Conservation (phyloP, 805 yeast species). For the Candida yuanshanica region DNA sequence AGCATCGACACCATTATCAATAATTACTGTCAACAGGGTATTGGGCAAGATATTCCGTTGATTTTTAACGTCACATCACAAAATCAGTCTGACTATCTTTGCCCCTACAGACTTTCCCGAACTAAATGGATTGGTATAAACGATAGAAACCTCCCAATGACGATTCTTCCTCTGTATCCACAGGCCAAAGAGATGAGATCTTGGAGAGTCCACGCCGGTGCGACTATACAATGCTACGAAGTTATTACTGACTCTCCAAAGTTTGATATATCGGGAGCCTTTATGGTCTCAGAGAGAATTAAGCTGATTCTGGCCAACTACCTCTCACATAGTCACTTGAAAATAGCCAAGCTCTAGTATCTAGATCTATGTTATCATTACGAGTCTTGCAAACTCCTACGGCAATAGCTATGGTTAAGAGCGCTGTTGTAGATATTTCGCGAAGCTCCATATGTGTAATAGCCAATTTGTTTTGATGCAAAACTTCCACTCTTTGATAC, state of each 20-base stretch:
- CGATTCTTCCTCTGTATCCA: neutral
- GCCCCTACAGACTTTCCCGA: neutral
- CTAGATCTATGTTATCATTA: too few species aligned
- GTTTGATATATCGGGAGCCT: neutral
- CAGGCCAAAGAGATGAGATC: neutral
- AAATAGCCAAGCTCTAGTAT: neutral
- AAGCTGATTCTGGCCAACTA: neutral
- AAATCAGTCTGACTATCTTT: neutral
- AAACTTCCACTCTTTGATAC: too few species aligned
- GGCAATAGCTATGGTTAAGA: too few species aligned
- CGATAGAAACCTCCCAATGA: neutral
- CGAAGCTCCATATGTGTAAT: too few species aligned
- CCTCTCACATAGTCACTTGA: neutral
- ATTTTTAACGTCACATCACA: neutral
- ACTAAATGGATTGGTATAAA: slow-evolving; percentile 4
- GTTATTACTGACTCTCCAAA: neutral
- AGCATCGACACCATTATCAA: too few species aligned
- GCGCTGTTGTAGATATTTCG: neutral
- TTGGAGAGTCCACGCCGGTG: neutral
- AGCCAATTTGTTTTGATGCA: too few species aligned
- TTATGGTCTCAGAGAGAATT: neutral
- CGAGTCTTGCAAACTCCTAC: too few species aligned
- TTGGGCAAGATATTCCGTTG: too few species aligned
- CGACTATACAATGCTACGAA: neutral
- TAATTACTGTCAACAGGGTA: too few species aligned